Evolutionary conservation across 495 filamentous ascomycete species (phyloP), one percentile per base, ranked within the genome.

Genomic region (Hyaloscypha finlandica): DNA sequence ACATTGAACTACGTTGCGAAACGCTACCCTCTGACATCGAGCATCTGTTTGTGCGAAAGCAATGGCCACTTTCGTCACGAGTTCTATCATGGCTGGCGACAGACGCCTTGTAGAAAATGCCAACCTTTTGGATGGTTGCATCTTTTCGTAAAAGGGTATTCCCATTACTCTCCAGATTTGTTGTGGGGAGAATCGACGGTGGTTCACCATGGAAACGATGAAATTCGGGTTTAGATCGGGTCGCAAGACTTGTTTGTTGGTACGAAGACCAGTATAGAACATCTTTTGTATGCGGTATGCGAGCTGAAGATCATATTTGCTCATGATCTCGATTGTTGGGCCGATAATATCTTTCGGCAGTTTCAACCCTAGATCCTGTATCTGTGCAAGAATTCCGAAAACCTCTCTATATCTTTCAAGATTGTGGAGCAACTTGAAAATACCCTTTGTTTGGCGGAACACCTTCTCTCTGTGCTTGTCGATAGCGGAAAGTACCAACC

Each of bases 1-100:
- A 62, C 77, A 80, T 11, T 71, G 73, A 42, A 68, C 67, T 25
- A 84, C 76, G 48, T 81, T 73, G 19, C 73, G 71, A 59, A 85
- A 68, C 12, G 80, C 75, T 20, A 71, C 74, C 33, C 80, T 74
- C 51, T 70, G 66, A 29, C 70, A 67, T n/a, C 80, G 59, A 25
- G 73, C 68, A 6, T 75, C 68, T 20, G 79, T 75, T 2, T 68
- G 56, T 53, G 72, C 74, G 63, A 80, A 79, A 32, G 70, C 67
- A 9, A 69, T 62, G n/a, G 79, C 75, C 39, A 77, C 64, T 6
- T 68, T 68, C 20, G 61, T 69, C 16, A 80, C 67, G 35, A 81
- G 67, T 5, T 63, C 61, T 37, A 67, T 67, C 54, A 61, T 68
- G 16, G 29, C 8, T 56, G 62, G 62, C 8, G 68, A 58, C 14